Conservation (phyloP, 371 early-diverging fungal genomes). For the Umbelopsis sp. region DNA sequence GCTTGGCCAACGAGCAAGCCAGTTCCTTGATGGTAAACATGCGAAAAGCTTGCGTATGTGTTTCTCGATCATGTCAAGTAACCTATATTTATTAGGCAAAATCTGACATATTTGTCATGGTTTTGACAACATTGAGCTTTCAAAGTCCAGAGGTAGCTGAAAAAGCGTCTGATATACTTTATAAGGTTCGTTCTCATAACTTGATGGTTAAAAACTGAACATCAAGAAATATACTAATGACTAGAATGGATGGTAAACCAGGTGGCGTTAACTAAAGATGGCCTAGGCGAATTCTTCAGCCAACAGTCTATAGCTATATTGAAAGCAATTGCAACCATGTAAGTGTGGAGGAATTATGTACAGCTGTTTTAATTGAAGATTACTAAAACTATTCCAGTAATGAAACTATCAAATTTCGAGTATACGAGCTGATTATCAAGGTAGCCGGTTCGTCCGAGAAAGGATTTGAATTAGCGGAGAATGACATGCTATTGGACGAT, state of each 20-base stretch:
- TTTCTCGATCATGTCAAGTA: not conserved
- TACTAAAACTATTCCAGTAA: constrained; percentile 27
- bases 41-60: not conserved
- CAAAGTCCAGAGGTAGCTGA: constrained; percentile 46
- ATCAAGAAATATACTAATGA: too few relatives aligned
- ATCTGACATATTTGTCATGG: constrained; percentile 42
- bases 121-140: constrained; percentile 43
- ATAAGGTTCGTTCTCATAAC: constrained; percentile 28
- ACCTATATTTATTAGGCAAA: constrained; percentile 30
- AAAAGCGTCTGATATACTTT: constrained; percentile 42
- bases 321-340: constrained; percentile 30
- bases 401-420: constrained; percentile 51
- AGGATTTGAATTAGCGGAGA: constrained; percentile 43
- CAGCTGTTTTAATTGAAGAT: not conserved
- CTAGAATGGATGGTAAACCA: not conserved
- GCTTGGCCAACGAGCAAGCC: constrained; percentile 28
- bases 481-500: constrained; percentile 34
- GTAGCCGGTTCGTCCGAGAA: constrained; percentile 43
- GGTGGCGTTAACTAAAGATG: not conserved
- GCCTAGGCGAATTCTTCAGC: constrained; percentile 15
- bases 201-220: not conserved
- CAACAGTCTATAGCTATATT: constrained; percentile 18
- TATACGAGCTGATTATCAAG: constrained; percentile 48
- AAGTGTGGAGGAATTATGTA: constrained; percentile 18
- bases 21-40: constrained; percentile 30